Conservation (phyloP, 208 protist genomes). For the Leishmania major region DNA sequence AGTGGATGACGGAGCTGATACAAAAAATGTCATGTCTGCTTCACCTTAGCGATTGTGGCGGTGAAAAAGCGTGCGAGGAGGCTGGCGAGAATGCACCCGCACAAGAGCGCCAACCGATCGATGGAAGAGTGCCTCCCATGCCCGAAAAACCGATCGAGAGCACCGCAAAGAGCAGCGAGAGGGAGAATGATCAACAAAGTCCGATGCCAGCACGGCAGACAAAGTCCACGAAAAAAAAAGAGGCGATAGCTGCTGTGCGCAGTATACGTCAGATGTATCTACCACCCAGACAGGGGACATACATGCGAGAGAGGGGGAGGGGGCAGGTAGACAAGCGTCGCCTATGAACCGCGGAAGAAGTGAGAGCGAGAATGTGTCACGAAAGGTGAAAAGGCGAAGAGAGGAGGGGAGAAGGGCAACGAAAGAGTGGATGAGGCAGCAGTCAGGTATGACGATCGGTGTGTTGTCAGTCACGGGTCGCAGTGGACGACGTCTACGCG, state of each 20-base stretch:
- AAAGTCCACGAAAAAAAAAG: not conserved
- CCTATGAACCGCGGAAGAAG: no score
- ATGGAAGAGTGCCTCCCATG: not conserved
- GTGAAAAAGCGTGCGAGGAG: conserved; percentile 1
- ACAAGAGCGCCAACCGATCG: not conserved
- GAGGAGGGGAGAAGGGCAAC: not conserved
- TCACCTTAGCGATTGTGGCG: not conserved
- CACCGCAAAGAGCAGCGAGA: not conserved
- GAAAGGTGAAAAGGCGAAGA: not conserved
- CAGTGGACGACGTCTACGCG: not conserved
- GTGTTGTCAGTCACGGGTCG: not conserved
- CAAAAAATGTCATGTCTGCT: no score
- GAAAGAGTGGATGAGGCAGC: not conserved
- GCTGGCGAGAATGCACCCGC: not conserved
- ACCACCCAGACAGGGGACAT: not conserved
- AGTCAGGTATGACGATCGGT: not conserved
- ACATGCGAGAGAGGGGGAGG: not conserved
- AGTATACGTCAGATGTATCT: not conserved
- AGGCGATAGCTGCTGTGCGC: not conserved
- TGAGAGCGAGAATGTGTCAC: not conserved
- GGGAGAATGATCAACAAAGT: not conserved
- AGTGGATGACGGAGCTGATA: not conserved
- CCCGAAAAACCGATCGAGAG: not conserved
- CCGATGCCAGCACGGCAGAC: not conserved
- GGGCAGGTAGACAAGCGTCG: not conserved